These are phyloP conservation scores for Cercospora nicotianae DNA, from an alignment of 2,329 filamentous ascomycete species.

Conservation along the genomic window DNA sequence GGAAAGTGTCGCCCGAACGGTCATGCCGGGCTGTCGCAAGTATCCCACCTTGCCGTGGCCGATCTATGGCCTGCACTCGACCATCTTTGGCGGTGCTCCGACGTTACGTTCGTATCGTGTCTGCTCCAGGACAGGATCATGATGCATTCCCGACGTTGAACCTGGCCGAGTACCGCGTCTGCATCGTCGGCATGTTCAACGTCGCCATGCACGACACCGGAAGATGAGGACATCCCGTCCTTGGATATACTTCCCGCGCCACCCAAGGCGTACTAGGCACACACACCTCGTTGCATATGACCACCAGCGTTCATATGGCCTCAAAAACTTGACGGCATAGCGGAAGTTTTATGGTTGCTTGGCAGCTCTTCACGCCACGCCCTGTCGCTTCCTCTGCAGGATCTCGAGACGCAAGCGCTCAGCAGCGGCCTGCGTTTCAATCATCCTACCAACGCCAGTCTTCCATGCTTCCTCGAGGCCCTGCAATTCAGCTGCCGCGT, in stretches of 20 bases:
- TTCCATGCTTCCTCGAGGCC: constrained; percentile 77
- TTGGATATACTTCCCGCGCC: not conserved
- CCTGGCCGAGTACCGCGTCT: not conserved
- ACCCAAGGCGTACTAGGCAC: not conserved
- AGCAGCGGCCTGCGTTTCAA: constrained; percentile 84
- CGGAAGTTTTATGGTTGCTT: not conserved
- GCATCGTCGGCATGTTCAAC: not conserved
- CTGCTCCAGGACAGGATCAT: not conserved
- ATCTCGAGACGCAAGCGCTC: constrained; percentile 69
- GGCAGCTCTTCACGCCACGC: constrained; percentile 24
- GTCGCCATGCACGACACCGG: not conserved
- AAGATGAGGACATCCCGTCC: not conserved
- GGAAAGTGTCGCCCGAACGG: not conserved
- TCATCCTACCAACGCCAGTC: constrained; percentile 70
- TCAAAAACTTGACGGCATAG: not conserved
- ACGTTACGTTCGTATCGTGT: not conserved
- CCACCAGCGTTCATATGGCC: not conserved
- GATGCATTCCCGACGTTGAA: not conserved
- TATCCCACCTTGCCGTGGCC: not conserved
- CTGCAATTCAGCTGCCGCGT: constrained; percentile 69
- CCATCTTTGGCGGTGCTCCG: not conserved
- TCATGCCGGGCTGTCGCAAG: not conserved
- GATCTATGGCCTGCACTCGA: not conserved
- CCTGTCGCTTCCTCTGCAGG: constrained; percentile 60
- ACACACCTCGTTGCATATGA: not conserved